phyloP scores from a whole-genome alignment of 2,329 filamentous ascomycete genomes.

The Cladosporium austrohemisphaericum region DNA sequence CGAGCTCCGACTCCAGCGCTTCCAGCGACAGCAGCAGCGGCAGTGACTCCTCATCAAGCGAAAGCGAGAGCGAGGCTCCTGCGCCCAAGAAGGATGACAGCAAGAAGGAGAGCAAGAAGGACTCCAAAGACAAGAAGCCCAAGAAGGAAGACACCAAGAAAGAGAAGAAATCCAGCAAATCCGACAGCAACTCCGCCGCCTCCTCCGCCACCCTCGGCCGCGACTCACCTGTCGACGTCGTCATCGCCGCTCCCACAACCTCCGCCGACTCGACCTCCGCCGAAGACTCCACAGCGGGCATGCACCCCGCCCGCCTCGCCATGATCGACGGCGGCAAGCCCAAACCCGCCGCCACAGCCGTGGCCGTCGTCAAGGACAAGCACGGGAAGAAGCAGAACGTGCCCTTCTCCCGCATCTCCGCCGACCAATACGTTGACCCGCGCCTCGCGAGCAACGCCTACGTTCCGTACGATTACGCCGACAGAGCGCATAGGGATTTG shows the following conservation, averaged over 20 bases:
- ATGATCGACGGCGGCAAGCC: conserved; percentile 12
- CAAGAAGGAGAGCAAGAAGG: conserved; percentile 23
- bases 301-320: conserved; percentile 38
- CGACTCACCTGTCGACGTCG: conserved; percentile 16
- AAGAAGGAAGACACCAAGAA: conserved; percentile 23
- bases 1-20: conserved; percentile 18
- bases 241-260: background rate
- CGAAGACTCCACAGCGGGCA: conserved; percentile 34
- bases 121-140: conserved; percentile 16
- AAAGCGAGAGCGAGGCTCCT: conserved; percentile 17
- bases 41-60: conserved; percentile 17
- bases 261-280: conserved; percentile 22
- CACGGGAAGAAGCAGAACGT: conserved; percentile 54
- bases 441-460: conserved; percentile 76
- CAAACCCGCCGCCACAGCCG: conserved; percentile 1
- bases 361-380: conserved; percentile 23
- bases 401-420: conserved; percentile 75
- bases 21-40: conserved; percentile 31
- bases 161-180: conserved; percentile 36
- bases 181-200: conserved; percentile 35
- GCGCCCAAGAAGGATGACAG: conserved; percentile 17
- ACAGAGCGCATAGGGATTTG: conserved; percentile 81
- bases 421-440: conserved; percentile 63
- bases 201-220: conserved; percentile 33
- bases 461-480: conserved; percentile 79